Evolutionary conservation across 1,139 yeast species (phyloP).

Genomic region (Geotrichum histeridarum): DNA sequence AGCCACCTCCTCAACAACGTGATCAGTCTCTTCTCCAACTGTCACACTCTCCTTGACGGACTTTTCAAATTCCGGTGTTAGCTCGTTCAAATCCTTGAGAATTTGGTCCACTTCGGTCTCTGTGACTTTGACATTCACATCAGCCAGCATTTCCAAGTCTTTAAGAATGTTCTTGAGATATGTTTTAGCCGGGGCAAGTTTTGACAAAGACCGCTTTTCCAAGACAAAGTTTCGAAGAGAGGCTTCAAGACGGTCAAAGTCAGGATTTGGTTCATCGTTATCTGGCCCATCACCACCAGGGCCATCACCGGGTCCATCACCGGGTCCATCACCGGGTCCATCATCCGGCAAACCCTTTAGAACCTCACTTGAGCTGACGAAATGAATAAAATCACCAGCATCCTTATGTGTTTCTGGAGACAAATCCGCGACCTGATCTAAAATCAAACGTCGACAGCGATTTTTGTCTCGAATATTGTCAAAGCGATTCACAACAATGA

Average conservation of each 20-base stretch:
- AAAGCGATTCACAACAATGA: slow-evolving; percentile 89
- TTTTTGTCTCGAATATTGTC: slow-evolving; percentile 78
- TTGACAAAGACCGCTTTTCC: slow-evolving; percentile 84
- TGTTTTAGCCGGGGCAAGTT: slow-evolving; percentile 86
- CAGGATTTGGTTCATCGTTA: slow-evolving; percentile 43
- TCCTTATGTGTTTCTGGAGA: slow-evolving; percentile 91
- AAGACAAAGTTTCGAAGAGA: slow-evolving; percentile 80
- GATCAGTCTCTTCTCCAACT: slow-evolving; percentile 57
- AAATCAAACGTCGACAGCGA: slow-evolving; percentile 67
- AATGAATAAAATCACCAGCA: slow-evolving; percentile 87
- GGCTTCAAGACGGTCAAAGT: slow-evolving; percentile 79
- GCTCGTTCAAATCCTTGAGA: slow-evolving; percentile 43
- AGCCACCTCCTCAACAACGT: slow-evolving; percentile 56
- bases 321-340: slow-evolving; percentile 39
- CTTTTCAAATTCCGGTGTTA: slow-evolving; percentile 58
- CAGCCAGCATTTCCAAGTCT: slow-evolving; percentile 61
- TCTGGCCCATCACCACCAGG: slow-evolving; percentile 38
- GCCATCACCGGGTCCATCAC: slow-evolving; percentile 39
- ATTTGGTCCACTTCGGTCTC: slow-evolving; percentile 39
- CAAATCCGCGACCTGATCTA: slow-evolving; percentile 79
- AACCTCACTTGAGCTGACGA: slow-evolving; percentile 62
- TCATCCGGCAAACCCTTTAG: slow-evolving; percentile 33
- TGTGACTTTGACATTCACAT: slow-evolving; percentile 55
- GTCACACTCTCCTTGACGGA: slow-evolving; percentile 49
- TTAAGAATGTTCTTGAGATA: slow-evolving; percentile 62